Evolutionary conservation across 192 early-diverging fungal genomes (phyloP).

Genomic region (Kappamyces sp.): DNA sequence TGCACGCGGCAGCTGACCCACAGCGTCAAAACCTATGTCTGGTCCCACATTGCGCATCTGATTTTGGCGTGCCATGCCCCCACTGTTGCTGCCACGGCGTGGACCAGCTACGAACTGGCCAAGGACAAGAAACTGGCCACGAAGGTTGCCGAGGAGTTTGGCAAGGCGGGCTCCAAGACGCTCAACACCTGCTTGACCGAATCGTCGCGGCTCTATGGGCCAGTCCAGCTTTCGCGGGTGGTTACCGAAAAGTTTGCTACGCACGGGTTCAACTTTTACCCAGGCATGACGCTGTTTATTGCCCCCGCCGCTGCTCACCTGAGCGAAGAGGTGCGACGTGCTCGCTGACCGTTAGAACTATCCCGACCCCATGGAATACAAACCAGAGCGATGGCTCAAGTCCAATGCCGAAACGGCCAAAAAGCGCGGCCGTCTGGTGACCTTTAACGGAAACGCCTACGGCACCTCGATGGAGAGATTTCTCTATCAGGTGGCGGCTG

Average conservation of each 20-base stretch:
- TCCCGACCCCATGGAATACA: conserved; percentile 11
- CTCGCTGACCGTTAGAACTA: conserved; percentile 2
- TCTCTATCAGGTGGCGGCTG: conserved; percentile 1
- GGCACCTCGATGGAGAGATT: conserved; percentile 6
- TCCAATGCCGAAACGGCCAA: conserved; percentile 7
- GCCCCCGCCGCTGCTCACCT: conserved; percentile 3
- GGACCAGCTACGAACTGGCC: conserved; percentile 3
- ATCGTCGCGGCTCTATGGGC: conserved; percentile 8
- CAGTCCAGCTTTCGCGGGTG: neutral
- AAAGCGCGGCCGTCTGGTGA: conserved; percentile 7
- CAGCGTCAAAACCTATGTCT: neutral
- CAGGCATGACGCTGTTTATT: conserved; percentile 5
- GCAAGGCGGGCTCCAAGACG: conserved; percentile 1
- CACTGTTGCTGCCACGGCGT: neutral
- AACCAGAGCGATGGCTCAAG: conserved; percentile 17
- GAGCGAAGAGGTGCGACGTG: neutral
- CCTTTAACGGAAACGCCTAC: conserved; percentile 4
- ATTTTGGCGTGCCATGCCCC: neutral
- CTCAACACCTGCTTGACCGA: conserved; percentile 1
- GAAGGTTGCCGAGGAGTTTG: conserved; percentile 8
- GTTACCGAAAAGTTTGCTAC: neutral
- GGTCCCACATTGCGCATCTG: conserved; percentile 10
- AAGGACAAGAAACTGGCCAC: conserved; percentile 11
- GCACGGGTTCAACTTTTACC: conserved; percentile 2
- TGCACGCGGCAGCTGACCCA: neutral